Conservation (phyloP, 73 alveolate species). For the Tetrahymena borealis region DNA sequence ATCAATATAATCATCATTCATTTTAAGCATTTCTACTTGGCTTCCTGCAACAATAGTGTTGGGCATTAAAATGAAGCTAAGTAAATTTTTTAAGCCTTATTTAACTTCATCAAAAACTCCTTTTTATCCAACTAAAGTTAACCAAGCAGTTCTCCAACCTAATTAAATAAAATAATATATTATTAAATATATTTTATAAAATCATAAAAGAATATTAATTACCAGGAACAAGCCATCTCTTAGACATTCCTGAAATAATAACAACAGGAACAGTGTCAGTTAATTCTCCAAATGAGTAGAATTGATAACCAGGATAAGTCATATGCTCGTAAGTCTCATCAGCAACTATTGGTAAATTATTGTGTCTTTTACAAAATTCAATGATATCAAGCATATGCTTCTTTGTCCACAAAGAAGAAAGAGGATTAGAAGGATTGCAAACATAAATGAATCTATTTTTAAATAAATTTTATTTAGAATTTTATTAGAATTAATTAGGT, state of each 20-base stretch:
- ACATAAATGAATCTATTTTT: background rate
- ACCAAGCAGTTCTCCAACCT: slow-evolving; percentile 46
- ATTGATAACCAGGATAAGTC: slow-evolving; percentile 18
- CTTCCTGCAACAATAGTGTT: slow-evolving; percentile 28
- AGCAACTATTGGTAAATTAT: slow-evolving; percentile 25
- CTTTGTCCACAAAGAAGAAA: background rate
- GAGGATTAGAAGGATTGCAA: background rate
- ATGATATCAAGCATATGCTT: background rate
- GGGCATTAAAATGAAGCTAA: slow-evolving; percentile 29
- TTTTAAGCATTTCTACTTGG: slow-evolving; percentile 10
- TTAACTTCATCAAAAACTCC: slow-evolving; percentile 24
- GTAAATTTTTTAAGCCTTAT: slow-evolving; percentile 16
- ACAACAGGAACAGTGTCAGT: slow-evolving; percentile 24
- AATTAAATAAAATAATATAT: background rate
- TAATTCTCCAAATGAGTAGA: slow-evolving; percentile 13
- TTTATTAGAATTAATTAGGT: too few species aligned
- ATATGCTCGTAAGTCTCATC: slow-evolving; percentile 39
- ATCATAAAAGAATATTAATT: background rate
- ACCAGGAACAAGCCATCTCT: slow-evolving; percentile 41
- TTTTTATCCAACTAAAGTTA: slow-evolving; percentile 22
- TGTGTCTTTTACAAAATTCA: slow-evolving; percentile 29
- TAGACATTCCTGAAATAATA: slow-evolving; percentile 25
- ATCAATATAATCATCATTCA: slow-evolving; percentile 12
- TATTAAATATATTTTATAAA: background rate
- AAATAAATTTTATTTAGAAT: too few species aligned